Conservation (phyloP, 2,329 filamentous ascomycete species). For the Teratosphaeriaceae sp. region DNA sequence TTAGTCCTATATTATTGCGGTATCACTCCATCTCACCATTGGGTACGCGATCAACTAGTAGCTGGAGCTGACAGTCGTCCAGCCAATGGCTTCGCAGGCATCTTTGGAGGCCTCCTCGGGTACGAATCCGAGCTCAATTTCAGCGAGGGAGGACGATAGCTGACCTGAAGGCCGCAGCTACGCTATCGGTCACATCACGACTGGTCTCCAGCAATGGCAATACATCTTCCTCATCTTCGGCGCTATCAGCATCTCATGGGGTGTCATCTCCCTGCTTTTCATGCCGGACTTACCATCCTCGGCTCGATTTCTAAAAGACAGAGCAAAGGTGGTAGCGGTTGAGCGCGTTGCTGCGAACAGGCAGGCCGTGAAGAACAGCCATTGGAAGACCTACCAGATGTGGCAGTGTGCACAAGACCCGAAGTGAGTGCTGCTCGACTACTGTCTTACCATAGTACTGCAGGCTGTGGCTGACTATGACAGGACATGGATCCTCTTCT, state of each 20-base stretch:
- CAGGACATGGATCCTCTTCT: constrained; percentile 55
- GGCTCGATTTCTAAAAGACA: constrained; percentile 37
- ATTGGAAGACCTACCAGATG: constrained; percentile 36
- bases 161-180: too few species aligned
- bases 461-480: too few species aligned
- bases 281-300: constrained; percentile 41
- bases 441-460: too few species aligned
- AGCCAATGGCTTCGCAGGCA: constrained; percentile 52
- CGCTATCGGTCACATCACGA: constrained; percentile 52
- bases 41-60: not conserved
- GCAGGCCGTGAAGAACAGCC: constrained; percentile 49
- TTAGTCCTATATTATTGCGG: constrained; percentile 50
- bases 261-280: constrained; percentile 28
- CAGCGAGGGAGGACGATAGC: too few species aligned
- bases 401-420: constrained; percentile 45
- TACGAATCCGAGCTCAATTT: too few species aligned
- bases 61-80: not conserved
- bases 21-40: not conserved
- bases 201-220: constrained; percentile 46
- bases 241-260: constrained; percentile 30
- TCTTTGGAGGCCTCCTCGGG: constrained; percentile 55
- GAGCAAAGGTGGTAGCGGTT: constrained; percentile 44
- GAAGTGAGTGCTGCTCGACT: too few species aligned
- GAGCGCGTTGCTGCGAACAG: constrained; percentile 46
- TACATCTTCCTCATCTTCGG: constrained; percentile 54